Percentiles rank a stretch among this genome's conserved stretches.
phyloP scores from a whole-genome alignment of 1,284 basidiomycete genomes.

The Pseudozyma sp. region DNA sequence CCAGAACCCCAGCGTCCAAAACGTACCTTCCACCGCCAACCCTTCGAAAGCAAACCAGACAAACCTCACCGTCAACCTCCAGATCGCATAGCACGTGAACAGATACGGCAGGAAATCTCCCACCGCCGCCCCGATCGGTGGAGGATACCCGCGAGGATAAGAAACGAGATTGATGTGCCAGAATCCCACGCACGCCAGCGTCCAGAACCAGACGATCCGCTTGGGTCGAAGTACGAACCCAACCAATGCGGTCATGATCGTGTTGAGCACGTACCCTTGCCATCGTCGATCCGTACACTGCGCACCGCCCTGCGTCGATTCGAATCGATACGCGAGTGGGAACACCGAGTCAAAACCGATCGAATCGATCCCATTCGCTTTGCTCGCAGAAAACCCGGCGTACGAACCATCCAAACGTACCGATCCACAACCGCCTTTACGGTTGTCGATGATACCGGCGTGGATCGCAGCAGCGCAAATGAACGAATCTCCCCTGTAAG shows the following conservation, averaged over 20 bases:
- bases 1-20: conserved; percentile 81
- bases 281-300: conserved; percentile 79
- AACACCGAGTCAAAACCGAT: conserved; percentile 81
- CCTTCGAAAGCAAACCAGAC: conserved; percentile 78
- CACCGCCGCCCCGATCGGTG: conserved; percentile 76
- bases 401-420: conserved; percentile 79
- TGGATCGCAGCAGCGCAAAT: conserved; percentile 83
- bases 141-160: conserved; percentile 75
- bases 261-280: conserved; percentile 62
- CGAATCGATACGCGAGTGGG: conserved; percentile 74
- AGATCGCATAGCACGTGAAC: conserved; percentile 83
- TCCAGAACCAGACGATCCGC: conserved; percentile 76
- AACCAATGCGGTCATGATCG: conserved; percentile 74
- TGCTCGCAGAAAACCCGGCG: conserved; percentile 76
- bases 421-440: conserved; percentile 81
- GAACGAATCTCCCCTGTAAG: conserved; percentile 84
- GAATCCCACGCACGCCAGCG: conserved; percentile 83
- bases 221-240: conserved; percentile 81
- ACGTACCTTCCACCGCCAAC: conserved; percentile 78
- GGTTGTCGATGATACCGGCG: conserved; percentile 78
- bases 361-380: conserved; percentile 77
- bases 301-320: conserved; percentile 70
- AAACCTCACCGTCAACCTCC: conserved; percentile 81
- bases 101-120: conserved; percentile 81
- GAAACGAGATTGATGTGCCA: conserved; percentile 87